phyloP scores from a whole-genome alignment of 1,284 basidiomycete genomes.

The Marasmius oreades region DNA sequence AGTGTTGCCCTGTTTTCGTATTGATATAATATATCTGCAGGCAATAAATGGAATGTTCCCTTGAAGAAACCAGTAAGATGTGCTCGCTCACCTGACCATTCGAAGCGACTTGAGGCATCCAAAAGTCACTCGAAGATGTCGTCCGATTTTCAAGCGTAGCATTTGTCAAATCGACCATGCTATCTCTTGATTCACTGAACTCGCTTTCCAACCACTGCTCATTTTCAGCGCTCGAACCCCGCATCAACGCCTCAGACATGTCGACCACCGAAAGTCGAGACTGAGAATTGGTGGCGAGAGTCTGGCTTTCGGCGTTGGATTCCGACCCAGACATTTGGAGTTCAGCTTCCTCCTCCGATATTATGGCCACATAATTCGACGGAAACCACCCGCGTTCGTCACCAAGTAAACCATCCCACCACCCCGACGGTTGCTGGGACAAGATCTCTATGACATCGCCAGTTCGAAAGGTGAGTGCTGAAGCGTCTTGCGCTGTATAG shows the following conservation, averaged over 20 bases:
- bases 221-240: constrained; percentile 38
- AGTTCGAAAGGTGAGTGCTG: constrained; percentile 83
- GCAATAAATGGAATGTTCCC: constrained; percentile 8
- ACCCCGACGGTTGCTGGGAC: constrained; percentile 88
- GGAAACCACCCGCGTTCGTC: constrained; percentile 97
- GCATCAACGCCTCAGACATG: constrained; percentile 47
- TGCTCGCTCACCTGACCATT: constrained; percentile 63
- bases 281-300: constrained; percentile 18
- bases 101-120: constrained; percentile 71
- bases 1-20: constrained; percentile 83
- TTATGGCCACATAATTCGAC: constrained; percentile 86
- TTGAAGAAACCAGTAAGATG: constrained; percentile 9
- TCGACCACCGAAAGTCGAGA: constrained; percentile 38
- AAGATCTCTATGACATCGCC: constrained; percentile 95
- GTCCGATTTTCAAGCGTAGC: constrained; percentile 24
- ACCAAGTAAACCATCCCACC: constrained; percentile 97
- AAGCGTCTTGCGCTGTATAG: constrained; percentile 84
- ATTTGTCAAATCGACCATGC: constrained; percentile 23
- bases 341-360: constrained; percentile 80
- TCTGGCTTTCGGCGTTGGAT: constrained; percentile 28
- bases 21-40: constrained; percentile 90
- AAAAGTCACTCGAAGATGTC: constrained; percentile 65
- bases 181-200: constrained; percentile 23
- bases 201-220: constrained; percentile 48
- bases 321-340: constrained; percentile 53